A percentile compares a stretch with the other conserved stretches of the same genome.
phyloP scores from a whole-genome alignment of 1,139 yeast genomes.

The Suhomyces bokatorum region DNA sequence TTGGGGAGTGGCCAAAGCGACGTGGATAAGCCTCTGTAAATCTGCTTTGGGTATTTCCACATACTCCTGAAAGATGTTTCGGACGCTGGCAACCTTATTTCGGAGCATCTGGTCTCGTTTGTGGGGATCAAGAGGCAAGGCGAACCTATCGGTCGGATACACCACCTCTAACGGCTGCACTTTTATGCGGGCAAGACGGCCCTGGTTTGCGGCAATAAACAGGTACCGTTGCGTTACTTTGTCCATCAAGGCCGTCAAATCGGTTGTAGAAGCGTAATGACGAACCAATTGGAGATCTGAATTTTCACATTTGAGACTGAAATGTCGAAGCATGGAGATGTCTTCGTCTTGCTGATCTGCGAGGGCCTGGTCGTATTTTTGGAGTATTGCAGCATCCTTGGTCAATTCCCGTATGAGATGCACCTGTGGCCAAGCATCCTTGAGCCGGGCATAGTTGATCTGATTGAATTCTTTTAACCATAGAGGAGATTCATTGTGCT shows the following conservation, averaged over 20 bases:
- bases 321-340: slow-evolving; percentile 15
- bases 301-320: slow-evolving; percentile 12
- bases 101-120: slow-evolving; percentile 29
- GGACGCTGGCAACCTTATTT: slow-evolving; percentile 27
- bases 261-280: neutral
- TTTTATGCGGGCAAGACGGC: slow-evolving; percentile 24
- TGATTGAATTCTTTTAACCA: slow-evolving; percentile 28
- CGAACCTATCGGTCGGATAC: slow-evolving; percentile 35
- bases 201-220: slow-evolving; percentile 24
- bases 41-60: slow-evolving; percentile 27
- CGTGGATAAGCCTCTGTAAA: slow-evolving; percentile 20
- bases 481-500: slow-evolving; percentile 12
- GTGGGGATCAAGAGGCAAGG: slow-evolving; percentile 32
- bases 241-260: slow-evolving; percentile 12
- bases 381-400: slow-evolving; percentile 13
- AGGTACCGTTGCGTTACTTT: slow-evolving; percentile 21
- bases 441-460: slow-evolving; percentile 24
- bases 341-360: slow-evolving; percentile 15
- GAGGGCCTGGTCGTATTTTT: slow-evolving; percentile 15
- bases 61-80: slow-evolving; percentile 18
- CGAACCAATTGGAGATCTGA: slow-evolving; percentile 2
- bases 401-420: slow-evolving; percentile 37
- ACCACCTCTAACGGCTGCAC: slow-evolving; percentile 34
- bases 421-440: slow-evolving; percentile 36
- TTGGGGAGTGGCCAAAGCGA: slow-evolving; percentile 16